Evolutionary conservation across 371 early-diverging fungal genomes (phyloP).

Genomic region (Zychaea mexicana): DNA sequence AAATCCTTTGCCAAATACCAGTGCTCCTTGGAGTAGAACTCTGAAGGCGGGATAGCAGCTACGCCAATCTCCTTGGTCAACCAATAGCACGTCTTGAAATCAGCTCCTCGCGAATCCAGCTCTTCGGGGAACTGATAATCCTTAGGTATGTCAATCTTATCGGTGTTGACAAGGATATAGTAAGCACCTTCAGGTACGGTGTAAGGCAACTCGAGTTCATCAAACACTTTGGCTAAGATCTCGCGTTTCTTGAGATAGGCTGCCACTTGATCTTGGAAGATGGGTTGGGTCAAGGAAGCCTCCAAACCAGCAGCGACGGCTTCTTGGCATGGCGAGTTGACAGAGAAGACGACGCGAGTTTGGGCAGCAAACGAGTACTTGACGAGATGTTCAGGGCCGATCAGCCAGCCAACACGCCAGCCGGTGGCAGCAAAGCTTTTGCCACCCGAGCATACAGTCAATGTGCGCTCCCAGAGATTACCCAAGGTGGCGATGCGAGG

Average conservation of each 20-base stretch:
- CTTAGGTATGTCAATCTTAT: constrained; percentile 65
- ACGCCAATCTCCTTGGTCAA: constrained; percentile 91
- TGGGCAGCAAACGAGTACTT: constrained; percentile 85
- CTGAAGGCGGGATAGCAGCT: constrained; percentile 90
- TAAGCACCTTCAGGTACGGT: constrained; percentile 93
- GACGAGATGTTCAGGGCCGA: constrained; percentile 80
- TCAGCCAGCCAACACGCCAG: constrained; percentile 96
- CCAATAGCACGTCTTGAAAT: constrained; percentile 87
- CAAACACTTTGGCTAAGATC: constrained; percentile 72
- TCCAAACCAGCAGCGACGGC: constrained; percentile 84
- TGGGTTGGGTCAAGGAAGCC: constrained; percentile 59
- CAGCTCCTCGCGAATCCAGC: constrained; percentile 65
- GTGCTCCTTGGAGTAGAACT: constrained; percentile 83
- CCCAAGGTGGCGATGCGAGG: constrained; percentile 82
- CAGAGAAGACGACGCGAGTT: constrained; percentile 87
- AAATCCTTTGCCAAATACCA: constrained; percentile 73
- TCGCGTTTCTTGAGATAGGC: constrained; percentile 77
- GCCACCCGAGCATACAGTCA: constrained; percentile 93
- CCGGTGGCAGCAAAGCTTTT: constrained; percentile 96
- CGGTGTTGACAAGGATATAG: constrained; percentile 88
- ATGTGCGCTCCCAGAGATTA: constrained; percentile 89
- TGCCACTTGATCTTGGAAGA: constrained; percentile 70
- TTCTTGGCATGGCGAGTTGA: constrained; percentile 91
- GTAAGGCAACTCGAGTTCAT: constrained; percentile 73
- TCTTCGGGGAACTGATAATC: constrained; percentile 67